A percentile compares a stretch with the other conserved stretches of the same genome.
Evolutionary conservation across 1,284 basidiomycete species (phyloP).

Genomic region (Ganoderma sp.): DNA sequence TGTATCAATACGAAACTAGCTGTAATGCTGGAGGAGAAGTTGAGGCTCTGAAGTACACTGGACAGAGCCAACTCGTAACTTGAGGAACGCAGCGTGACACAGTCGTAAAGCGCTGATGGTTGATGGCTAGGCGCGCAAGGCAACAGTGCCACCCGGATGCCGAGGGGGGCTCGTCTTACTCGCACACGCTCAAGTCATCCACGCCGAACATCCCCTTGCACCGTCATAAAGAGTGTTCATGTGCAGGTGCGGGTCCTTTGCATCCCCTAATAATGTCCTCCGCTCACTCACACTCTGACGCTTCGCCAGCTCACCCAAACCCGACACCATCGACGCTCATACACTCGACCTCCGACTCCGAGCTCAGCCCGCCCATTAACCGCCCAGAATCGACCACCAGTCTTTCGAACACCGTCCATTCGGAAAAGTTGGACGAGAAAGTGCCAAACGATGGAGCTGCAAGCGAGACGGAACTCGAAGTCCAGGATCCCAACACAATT

Average conservation of each 20-base stretch:
- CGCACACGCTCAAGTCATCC: not conserved
- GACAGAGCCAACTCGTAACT: too few species aligned
- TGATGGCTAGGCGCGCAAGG: too few species aligned
- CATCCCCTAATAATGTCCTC: not conserved
- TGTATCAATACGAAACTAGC: too few species aligned
- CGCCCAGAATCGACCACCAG: not conserved
- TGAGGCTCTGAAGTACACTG: too few species aligned
- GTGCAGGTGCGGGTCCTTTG: not conserved
- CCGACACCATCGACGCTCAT: not conserved
- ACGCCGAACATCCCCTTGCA: not conserved
- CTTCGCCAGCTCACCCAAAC: not conserved
- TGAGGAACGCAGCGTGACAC: too few species aligned
- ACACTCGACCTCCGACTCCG: not conserved
- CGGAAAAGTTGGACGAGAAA: not conserved
- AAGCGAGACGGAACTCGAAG: not conserved
- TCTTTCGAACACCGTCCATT: conserved; percentile 3
- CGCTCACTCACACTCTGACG: not conserved
- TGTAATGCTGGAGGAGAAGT: too few species aligned
- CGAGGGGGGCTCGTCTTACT: not conserved
- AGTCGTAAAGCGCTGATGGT: too few species aligned
- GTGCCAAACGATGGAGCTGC: not conserved
- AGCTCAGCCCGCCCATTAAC: not conserved
- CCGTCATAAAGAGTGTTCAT: not conserved
- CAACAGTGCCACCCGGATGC: not conserved
- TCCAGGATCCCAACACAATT: conserved; percentile 22